These are phyloP conservation scores for Rickenella mellea DNA, from an alignment of 768 basidiomycete genomes.

Conservation along the genomic window DNA sequence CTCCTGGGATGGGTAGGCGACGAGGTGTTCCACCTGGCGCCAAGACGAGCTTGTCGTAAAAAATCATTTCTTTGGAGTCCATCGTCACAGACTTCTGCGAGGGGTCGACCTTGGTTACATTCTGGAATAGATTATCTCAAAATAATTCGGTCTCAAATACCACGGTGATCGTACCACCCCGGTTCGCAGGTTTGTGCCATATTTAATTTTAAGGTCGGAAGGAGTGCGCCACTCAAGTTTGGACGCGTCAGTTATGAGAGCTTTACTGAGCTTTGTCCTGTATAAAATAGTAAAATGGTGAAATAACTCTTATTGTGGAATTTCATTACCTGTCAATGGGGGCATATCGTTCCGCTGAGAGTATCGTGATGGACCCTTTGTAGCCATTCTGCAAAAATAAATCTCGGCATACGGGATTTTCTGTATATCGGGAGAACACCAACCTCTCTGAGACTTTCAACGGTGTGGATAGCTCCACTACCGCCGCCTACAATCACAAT, in stretches of 20 bases:
- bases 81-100: constrained; percentile 52
- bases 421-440: constrained; percentile 7
- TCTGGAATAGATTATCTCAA: constrained; percentile 24
- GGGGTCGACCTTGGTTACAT: constrained; percentile 63
- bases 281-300: constrained; percentile 3
- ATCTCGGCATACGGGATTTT: not conserved
- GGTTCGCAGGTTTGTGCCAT: constrained; percentile 54
- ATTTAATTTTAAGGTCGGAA: constrained; percentile 70
- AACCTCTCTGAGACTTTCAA: constrained; percentile 80
- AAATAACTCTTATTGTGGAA: not conserved
- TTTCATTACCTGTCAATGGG: constrained; percentile 70
- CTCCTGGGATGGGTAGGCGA: constrained; percentile 68
- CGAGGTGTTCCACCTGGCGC: constrained; percentile 70
- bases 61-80: constrained; percentile 45
- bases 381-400: constrained; percentile 53
- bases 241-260: constrained; percentile 65
- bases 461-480: constrained; percentile 62
- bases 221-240: constrained; percentile 68
- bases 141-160: constrained; percentile 6
- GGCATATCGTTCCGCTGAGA: constrained; percentile 69
- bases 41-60: constrained; percentile 73
- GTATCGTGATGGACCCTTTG: constrained; percentile 62
- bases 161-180: constrained; percentile 48
- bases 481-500: constrained; percentile 86
- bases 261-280: constrained; percentile 86